Base-by-base conservation (phyloP, 768 basidiomycete species). In the Plicaturopsis crispa region DNA sequence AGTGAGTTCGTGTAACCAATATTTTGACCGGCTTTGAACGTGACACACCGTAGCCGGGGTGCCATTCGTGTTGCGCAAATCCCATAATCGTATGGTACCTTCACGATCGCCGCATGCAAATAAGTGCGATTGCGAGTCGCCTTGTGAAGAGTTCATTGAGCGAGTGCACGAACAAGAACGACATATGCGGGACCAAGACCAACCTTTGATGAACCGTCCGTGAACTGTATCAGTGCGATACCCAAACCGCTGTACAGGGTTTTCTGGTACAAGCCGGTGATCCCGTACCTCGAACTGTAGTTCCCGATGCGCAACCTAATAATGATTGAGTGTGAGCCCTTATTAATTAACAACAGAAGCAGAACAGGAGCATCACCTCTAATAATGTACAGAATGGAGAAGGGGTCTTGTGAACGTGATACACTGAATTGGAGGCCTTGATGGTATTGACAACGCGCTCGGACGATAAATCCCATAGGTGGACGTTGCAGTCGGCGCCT, bases 251-350 rank as follows among this genome's bases (percentile, higher is more conserved):
- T 63, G 56, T 16, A 62, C 65, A 3, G 65, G 51, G 22, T 45
- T 41, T 18, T 45, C 47, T 11, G 66, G 61, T 8, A 63, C 58
- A 24, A 56, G 40, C 13, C 73, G 62, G 43, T 63, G 58, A 43
- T 74, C 73, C 16, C 63, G 70, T n/a, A 73, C 37, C 47, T 76
- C 73, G 37, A 69, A 72, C 42, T 75, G 73, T 20, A 63, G 57
- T 45, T 76, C 73, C 16, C 69, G 55, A 47, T 74, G 69, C 5
- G 63, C 62, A 34, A 73, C 59, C 73, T 75, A 33, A 11, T 16
- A 6, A 26, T 48, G 26, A 41, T 22, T 18, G 28, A 33, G n/a
- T n/a, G n/a, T n/a, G n/a, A n/a, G n/a, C n/a, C n/a, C n/a, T n/a
- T n/a, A n/a, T n/a, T 19, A 35, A 21, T 38, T 35, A 6, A 20